Conservation (phyloP, 2,329 filamentous ascomycete species). For the Fusarium pseudograminearum region DNA sequence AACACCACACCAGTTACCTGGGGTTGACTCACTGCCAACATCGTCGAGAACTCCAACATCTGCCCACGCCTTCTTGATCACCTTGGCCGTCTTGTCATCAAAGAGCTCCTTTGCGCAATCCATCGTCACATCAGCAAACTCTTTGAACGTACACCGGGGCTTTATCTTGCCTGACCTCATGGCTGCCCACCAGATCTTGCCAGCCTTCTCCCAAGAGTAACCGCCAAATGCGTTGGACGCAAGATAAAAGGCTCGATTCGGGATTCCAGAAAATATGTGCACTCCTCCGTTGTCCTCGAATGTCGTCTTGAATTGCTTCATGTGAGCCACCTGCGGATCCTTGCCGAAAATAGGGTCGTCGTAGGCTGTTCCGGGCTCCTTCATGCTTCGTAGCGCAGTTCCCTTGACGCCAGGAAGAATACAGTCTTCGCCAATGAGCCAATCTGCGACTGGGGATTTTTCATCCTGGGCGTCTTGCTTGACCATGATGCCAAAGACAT, state of each 20-base stretch:
- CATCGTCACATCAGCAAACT: conserved; percentile 63
- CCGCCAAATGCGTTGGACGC: conserved; percentile 62
- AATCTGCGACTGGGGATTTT: conserved; percentile 61
- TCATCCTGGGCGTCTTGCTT: conserved; percentile 65
- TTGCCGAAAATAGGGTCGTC: conserved; percentile 65
- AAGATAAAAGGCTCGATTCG: conserved; percentile 68
- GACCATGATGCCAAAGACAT: conserved; percentile 69
- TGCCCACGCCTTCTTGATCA: conserved; percentile 61
- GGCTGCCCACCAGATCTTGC: conserved; percentile 65
- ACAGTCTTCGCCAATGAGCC: conserved; percentile 66
- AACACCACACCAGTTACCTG: conserved; percentile 29
- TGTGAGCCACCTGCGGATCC: conserved; percentile 64
- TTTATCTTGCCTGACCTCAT: conserved; percentile 59
- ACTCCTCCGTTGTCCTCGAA: conserved; percentile 65
- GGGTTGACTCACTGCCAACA: conserved; percentile 27
- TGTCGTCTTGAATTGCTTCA: conserved; percentile 57
- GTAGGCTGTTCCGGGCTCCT: conserved; percentile 65
- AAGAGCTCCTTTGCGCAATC: conserved; percentile 60
- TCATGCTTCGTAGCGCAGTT: conserved; percentile 66
- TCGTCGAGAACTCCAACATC: conserved; percentile 58
- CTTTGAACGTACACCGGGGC: conserved; percentile 57
- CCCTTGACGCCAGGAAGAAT: conserved; percentile 64
- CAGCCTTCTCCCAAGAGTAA: conserved; percentile 66
- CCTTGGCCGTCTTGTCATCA: conserved; percentile 52
- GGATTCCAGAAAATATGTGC: conserved; percentile 68